Evolutionary conservation across 1,284 basidiomycete genomes (phyloP).

Genomic region (Apiotrichum mycotoxinovorans): DNA sequence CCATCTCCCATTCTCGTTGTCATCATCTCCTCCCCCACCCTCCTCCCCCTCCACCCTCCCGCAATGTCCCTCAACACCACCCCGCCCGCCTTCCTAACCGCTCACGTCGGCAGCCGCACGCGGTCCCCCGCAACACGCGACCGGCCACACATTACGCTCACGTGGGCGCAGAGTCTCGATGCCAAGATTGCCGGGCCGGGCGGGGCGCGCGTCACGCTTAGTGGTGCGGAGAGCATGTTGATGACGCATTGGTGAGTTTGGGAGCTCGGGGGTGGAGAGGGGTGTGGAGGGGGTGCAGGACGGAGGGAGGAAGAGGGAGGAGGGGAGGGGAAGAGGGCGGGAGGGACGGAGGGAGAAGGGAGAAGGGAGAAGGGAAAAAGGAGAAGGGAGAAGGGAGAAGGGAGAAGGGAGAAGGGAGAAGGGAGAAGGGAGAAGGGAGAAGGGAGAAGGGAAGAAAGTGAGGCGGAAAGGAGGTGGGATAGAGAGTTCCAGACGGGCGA

Average conservation of each 20-base stretch:
- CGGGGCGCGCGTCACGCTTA: conserved; percentile 74
- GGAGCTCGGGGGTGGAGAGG: neutral
- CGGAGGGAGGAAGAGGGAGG: too few species aligned
- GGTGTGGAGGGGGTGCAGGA: neutral
- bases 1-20: too few species aligned
- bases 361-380: too few species aligned
- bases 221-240: conserved; percentile 79
- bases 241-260: conserved; percentile 83
- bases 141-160: conserved; percentile 63
- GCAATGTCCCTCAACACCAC: neutral
- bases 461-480: neutral
- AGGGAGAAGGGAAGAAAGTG: neutral
- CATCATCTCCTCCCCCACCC: too few species aligned
- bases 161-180: conserved; percentile 93
- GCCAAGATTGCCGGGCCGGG: conserved; percentile 79
- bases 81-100: conserved; percentile 4
- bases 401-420: too few species aligned
- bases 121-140: conserved; percentile 4
- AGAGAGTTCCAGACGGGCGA: neutral
- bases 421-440: neutral
- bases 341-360: too few species aligned
- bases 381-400: too few species aligned
- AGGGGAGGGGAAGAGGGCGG: too few species aligned
- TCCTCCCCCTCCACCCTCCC: too few species aligned
- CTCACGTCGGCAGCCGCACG: conserved; percentile 9